Evolutionary conservation across 139 green algal species (phyloP), one percentile per base, ranked within the genome.

Genomic region (Pycnococcus provasolii): DNA sequence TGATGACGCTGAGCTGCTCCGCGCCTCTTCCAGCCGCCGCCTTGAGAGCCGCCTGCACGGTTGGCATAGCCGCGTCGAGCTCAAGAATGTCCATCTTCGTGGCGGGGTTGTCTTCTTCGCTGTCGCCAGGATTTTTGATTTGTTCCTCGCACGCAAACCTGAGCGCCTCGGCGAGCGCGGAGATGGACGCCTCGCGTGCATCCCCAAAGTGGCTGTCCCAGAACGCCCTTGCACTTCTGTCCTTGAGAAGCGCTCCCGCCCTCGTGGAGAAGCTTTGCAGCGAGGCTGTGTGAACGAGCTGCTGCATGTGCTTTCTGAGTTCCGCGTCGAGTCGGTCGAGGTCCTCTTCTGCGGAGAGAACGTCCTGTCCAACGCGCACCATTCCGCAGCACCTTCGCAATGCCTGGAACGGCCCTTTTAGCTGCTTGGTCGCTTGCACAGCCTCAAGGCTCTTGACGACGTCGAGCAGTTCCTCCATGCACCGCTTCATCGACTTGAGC

Each of bases 141-240:
- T 26, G 26, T 26, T 26, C 26, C 8, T 8, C 53, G 8, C 53
- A 60, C 53, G 39, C 53, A n/a, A 43, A n/a, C 4, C 13, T 8
- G 15, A 60, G 53, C 7, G 53, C 53, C 53, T 60, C 53, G 6
- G 53, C 53, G 53, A 60, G 8, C 15, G 5, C 8, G 4, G 39
- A 6, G 6, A 60, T 26, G 53, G 53, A 60, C 7, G 41, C 53
- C 53, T 60, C 53, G 15, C 53, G 39, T 26, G 7, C 13, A 4
- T 60, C 53, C 6, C 53, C 53, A 37, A 60, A 60, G 53, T 60
- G 8, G 39, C 41, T 26, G 53, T 60, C 53, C 53, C 53, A 60
- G 53, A 60, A 60, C 53, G 15, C 15, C 53, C 53, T 8, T 4
- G 53, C 7, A n/a, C 41, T 26, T 26, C 4, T 26, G 4, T 60